Base-by-base conservation (phyloP, 495 filamentous ascomycete genomes). In the Aspergillus affinis region DNA sequence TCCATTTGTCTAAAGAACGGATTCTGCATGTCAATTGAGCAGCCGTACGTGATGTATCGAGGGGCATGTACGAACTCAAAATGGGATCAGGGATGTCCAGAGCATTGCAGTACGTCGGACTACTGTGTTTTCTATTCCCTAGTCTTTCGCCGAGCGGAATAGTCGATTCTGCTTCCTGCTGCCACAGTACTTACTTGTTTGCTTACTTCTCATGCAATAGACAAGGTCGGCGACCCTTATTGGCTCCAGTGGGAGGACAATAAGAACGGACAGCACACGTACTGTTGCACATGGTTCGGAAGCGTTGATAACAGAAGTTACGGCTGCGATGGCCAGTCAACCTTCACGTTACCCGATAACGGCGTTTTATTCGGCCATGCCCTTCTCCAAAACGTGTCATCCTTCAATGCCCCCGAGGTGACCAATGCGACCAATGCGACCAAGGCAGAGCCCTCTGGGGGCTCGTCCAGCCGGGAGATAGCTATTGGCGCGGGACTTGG, bases 261-360 rank as follows among this genome's bases (percentile, higher is more conserved):
- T 15, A 19, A 36, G 7, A 19, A 54, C 13, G n/a, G 20, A 32
- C 26, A 54, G 36, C n/a, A 54, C 30, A 54, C 18, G n/a, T 54
- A 36, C 29, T 54, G 52, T 23, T 54, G 52, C 30, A 54, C 52
- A n/a, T 19, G 29, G 30, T 41, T 44, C 52, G 30, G 52, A 32
- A 54, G 27, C 10, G 10, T 13, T 13, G 13, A 18, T 2, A 48
- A n/a, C 15, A 18, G 46, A 48, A 44, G 23, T 19, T 54, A 26
- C 6, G 29, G 52, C 20, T 54, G 13, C 18, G 30, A 54, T 44
- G 29, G 52, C 51, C 7, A 6, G 10, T 17, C 23, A 3, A 32
- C 52, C 2, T 54, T 54, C 30, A 19, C 26, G 9, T 54, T 54
- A 54, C 52, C 52, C 52, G 6, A 54, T 29, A 41, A 1, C 27